These are phyloP conservation scores for Rhodotorula mucilaginosa DNA, from an alignment of 1,284 basidiomycete species.

Conservation along the genomic window DNA sequence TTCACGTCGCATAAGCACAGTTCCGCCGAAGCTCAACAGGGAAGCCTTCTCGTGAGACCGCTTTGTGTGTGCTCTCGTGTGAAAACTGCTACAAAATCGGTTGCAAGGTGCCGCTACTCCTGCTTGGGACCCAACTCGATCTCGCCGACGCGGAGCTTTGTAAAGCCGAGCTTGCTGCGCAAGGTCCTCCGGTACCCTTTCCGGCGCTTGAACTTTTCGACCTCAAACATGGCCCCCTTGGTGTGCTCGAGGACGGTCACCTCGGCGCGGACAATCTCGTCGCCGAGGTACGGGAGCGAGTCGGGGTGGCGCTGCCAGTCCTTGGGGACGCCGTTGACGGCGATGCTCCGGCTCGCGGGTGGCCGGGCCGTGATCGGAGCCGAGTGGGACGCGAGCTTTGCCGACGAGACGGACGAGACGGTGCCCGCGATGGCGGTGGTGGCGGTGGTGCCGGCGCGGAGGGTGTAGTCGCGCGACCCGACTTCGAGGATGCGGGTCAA, in stretches of 20 bases:
- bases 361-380: slow-evolving; percentile 56
- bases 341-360: slow-evolving; percentile 13
- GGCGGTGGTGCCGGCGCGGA: slow-evolving; percentile 55
- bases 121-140: slow-evolving; percentile 49
- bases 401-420: slow-evolving; percentile 11
- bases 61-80: neutral
- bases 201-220: slow-evolving; percentile 94
- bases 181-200: slow-evolving; percentile 70
- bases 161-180: slow-evolving; percentile 39
- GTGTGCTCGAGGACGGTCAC: slow-evolving; percentile 95
- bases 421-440: slow-evolving; percentile 16
- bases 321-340: slow-evolving; percentile 28
- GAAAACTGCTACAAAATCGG: too few species aligned
- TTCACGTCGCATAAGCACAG: too few species aligned
- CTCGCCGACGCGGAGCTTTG: slow-evolving; percentile 67
- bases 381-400: slow-evolving; percentile 42
- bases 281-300: slow-evolving; percentile 47
- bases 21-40: too few species aligned
- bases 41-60: neutral
- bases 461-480: slow-evolving; percentile 90
- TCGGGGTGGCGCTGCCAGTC: slow-evolving; percentile 42
- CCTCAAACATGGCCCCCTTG: slow-evolving; percentile 83
- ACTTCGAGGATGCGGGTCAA: slow-evolving; percentile 89
- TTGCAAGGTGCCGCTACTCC: neutral
- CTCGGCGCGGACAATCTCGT: slow-evolving; percentile 66